Evolutionary conservation across 495 filamentous ascomycete species (phyloP).

Genomic region (Aspergillus affinis): DNA sequence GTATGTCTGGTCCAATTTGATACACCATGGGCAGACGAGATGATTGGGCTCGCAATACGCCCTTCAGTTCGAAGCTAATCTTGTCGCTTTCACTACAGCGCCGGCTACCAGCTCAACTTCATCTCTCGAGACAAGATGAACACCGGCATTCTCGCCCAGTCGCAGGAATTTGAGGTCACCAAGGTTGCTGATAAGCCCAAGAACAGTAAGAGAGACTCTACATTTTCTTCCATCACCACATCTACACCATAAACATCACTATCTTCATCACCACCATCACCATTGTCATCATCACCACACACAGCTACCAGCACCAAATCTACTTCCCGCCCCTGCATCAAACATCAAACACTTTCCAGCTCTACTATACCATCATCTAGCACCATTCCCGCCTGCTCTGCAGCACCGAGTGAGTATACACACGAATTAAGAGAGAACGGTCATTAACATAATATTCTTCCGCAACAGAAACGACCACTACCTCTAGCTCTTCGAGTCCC

Average conservation of each 20-base stretch:
- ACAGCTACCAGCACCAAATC: slow-evolving; percentile 10
- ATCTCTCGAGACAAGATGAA: slow-evolving; percentile 25
- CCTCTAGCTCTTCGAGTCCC: slow-evolving; percentile 14
- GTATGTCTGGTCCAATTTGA: slow-evolving; percentile 16
- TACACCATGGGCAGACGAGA: background rate
- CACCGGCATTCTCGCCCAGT: slow-evolving; percentile 36
- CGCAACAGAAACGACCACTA: background rate
- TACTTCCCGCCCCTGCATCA: slow-evolving; percentile 10
- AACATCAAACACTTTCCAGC: slow-evolving; percentile 1
- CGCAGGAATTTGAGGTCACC: slow-evolving; percentile 31
- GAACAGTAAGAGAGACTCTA: slow-evolving; percentile 20
- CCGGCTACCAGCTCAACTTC: slow-evolving; percentile 38
- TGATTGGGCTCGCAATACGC: background rate
- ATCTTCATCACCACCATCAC: slow-evolving; percentile 8
- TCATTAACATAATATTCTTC: background rate
- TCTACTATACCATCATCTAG: slow-evolving; percentile 11
- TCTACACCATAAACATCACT: slow-evolving; percentile 7
- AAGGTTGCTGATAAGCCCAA: slow-evolving; percentile 16
- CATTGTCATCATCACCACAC: slow-evolving; percentile 8
- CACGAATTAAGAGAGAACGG: background rate
- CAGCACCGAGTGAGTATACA: slow-evolving; percentile 4
- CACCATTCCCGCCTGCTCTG: slow-evolving; percentile 9
- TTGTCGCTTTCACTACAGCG: slow-evolving; percentile 9
- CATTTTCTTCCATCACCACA: slow-evolving; percentile 12
- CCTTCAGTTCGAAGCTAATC: background rate